These are phyloP conservation scores for Zygosaccharomyces siamensis DNA, from an alignment of 805 yeast genomes.

Conservation along the genomic window DNA sequence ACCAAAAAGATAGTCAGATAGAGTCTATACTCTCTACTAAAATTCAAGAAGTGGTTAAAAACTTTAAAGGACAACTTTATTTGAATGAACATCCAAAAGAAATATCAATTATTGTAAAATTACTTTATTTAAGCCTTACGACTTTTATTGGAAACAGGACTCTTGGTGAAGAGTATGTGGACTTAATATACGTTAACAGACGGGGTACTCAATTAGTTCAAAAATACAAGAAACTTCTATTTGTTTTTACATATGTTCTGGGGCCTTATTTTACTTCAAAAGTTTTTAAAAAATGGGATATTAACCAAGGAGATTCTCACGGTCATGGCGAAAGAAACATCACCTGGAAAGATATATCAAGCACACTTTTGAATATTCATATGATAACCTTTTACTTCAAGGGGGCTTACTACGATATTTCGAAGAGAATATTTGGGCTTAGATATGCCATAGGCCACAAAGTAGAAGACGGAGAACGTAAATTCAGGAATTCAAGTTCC, in stretches of 20 bases:
- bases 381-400: conserved; percentile 75
- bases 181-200: conserved; percentile 58
- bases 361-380: conserved; percentile 59
- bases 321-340: conserved; percentile 9
- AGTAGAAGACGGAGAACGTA: conserved; percentile 36
- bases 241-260: conserved; percentile 54
- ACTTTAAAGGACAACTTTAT: conserved; percentile 56
- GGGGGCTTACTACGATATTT: conserved; percentile 75
- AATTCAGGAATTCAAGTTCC: conserved; percentile 36
- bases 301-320: conserved; percentile 1
- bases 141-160: conserved; percentile 75
- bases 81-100: conserved; percentile 60
- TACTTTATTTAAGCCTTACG: conserved; percentile 66
- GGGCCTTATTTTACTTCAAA: conserved; percentile 52
- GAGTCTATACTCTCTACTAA: conserved; percentile 51
- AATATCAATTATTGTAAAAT: conserved; percentile 51
- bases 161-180: conserved; percentile 92
- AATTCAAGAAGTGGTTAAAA: conserved; percentile 51
- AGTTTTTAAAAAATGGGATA: conserved; percentile 16
- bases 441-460: conserved; percentile 72
- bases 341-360: conserved; percentile 41
- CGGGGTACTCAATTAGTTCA: conserved; percentile 49
- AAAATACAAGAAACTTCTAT: conserved; percentile 46
- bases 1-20: conserved; percentile 82
- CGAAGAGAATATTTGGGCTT: conserved; percentile 73